Conservation (phyloP, 1,139 yeast species). For the Saccharomyces hybrid region DNA sequence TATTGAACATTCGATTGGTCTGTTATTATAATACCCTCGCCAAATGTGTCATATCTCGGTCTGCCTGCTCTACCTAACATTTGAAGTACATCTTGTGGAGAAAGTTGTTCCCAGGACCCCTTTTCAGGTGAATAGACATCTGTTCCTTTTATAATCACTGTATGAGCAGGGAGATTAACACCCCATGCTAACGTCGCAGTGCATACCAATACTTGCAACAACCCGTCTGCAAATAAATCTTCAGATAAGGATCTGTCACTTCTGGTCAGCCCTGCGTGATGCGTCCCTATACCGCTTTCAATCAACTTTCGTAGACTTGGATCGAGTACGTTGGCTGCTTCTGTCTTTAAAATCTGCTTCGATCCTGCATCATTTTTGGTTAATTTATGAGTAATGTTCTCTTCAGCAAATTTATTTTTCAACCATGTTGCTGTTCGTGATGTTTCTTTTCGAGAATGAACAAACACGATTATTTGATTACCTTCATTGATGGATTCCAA, state of each 20-base stretch:
- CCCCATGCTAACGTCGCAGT: slow-evolving; percentile 99
- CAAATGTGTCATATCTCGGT: slow-evolving; percentile 85
- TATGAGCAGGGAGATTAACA: slow-evolving; percentile 94
- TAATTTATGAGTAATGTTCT: slow-evolving; percentile 43
- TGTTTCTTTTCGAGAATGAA: slow-evolving; percentile 91
- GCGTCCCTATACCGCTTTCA: slow-evolving; percentile 77
- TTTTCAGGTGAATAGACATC: slow-evolving; percentile 87
- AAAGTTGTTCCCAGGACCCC: slow-evolving; percentile 80
- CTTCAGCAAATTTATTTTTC: slow-evolving; percentile 52
- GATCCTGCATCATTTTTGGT: slow-evolving; percentile 50
- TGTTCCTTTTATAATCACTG: slow-evolving; percentile 92
- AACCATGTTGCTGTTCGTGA: slow-evolving; percentile 74
- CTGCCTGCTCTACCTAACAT: slow-evolving; percentile 98
- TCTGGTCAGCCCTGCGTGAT: slow-evolving; percentile 85
- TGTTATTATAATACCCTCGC: slow-evolving; percentile 92
- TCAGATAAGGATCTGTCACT: slow-evolving; percentile 74
- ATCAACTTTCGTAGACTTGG: slow-evolving; percentile 52
- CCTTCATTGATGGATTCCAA: slow-evolving; percentile 51
- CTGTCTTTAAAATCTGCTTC: slow-evolving; percentile 53
- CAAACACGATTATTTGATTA: slow-evolving; percentile 81
- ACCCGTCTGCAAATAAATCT: slow-evolving; percentile 83
- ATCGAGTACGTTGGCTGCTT: slow-evolving; percentile 50
- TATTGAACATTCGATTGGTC: slow-evolving; percentile 80
- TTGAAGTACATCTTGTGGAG: slow-evolving; percentile 91
- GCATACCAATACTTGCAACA: slow-evolving; percentile 72